Conservation (phyloP, 805 yeast species). For the Candida ovalis region DNA sequence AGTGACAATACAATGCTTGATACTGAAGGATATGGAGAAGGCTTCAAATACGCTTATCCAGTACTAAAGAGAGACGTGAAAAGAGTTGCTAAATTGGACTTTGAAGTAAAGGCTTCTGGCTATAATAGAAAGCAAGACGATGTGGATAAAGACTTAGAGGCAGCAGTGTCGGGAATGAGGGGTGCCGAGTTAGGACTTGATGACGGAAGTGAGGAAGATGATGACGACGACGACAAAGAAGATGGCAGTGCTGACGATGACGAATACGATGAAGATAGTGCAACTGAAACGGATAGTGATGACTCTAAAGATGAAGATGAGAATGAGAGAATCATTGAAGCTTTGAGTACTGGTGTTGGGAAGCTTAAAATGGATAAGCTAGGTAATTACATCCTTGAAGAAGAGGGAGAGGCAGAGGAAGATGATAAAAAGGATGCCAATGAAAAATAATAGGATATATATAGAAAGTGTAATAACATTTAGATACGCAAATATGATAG, state of each 20-base stretch:
- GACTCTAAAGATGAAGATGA: constrained; percentile 33
- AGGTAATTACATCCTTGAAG: constrained; percentile 74
- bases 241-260: constrained; percentile 37
- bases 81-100: constrained; percentile 69
- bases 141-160: constrained; percentile 64
- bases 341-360: constrained; percentile 58
- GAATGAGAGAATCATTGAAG: constrained; percentile 59
- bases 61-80: constrained; percentile 70
- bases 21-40: constrained; percentile 77
- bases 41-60: constrained; percentile 74
- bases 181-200: constrained; percentile 34
- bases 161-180: constrained; percentile 69
- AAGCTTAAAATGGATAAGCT: constrained; percentile 76
- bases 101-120: constrained; percentile 91
- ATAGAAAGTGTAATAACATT: too few relatives aligned
- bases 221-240: constrained; percentile 36
- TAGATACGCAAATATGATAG: too few relatives aligned
- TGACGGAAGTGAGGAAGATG: constrained; percentile 29
- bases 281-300: constrained; percentile 30
- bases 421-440: neutral
- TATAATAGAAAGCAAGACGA: constrained; percentile 42
- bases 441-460: neutral
- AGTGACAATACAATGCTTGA: constrained; percentile 70
- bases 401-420: constrained; percentile 7
- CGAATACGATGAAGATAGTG: constrained; percentile 33